These are phyloP conservation scores for Rhytidhysteron rufulum DNA, from an alignment of 2,329 filamentous ascomycete genomes.

Conservation along the genomic window DNA sequence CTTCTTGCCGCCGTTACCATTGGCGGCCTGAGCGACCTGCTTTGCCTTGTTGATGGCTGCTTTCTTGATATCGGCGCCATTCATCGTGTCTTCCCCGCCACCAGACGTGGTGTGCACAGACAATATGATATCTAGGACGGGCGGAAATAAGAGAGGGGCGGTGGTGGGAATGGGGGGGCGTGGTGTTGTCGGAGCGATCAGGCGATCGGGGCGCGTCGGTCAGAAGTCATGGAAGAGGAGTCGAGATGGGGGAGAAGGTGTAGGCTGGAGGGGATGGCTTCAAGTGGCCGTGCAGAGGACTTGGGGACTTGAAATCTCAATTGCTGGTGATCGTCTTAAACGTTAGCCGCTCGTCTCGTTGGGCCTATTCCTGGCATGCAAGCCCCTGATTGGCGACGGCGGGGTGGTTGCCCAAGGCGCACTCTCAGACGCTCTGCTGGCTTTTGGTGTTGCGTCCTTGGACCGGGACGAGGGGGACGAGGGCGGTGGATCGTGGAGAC, in stretches of 20 bases:
- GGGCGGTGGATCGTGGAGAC: not conserved
- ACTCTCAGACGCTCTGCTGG: conserved; percentile 8
- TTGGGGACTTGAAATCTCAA: conserved; percentile 35
- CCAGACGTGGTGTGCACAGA: conserved; percentile 16
- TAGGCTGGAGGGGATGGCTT: conserved; percentile 9
- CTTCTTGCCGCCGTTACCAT: conserved; percentile 63
- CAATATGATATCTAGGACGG: conserved; percentile 12
- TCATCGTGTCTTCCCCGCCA: conserved; percentile 50
- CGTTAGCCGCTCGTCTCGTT: conserved; percentile 31
- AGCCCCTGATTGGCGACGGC: conserved; percentile 24
- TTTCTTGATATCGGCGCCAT: conserved; percentile 62
- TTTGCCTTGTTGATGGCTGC: conserved; percentile 64
- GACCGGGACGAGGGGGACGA: conserved; percentile 1
- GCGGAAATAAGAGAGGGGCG: conserved; percentile 9
- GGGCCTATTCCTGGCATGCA: conserved; percentile 18
- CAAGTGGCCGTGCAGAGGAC: conserved; percentile 18
- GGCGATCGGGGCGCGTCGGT: conserved; percentile 23
- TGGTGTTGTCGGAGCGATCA: conserved; percentile 13
- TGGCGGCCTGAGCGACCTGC: conserved; percentile 57
- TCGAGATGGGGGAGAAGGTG: conserved; percentile 4
- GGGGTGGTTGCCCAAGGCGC: conserved; percentile 14
- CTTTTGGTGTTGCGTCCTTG: conserved; percentile 6
- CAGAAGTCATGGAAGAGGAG: conserved; percentile 23
- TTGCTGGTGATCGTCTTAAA: conserved; percentile 30
- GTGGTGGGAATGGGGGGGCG: conserved; percentile 8